phyloP scores from a whole-genome alignment of 805 yeast genomes.

The Kluyveromyces siamensis region DNA sequence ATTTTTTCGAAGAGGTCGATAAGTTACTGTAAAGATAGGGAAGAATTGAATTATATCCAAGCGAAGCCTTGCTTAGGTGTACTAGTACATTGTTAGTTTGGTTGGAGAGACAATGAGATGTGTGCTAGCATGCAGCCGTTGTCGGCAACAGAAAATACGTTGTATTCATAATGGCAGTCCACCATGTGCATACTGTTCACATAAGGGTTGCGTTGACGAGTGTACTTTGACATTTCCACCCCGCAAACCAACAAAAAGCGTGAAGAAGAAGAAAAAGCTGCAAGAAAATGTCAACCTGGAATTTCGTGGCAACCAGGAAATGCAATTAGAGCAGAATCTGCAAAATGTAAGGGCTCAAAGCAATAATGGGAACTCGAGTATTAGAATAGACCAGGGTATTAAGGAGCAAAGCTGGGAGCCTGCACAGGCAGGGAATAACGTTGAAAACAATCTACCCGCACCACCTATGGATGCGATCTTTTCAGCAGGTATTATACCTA shows the following conservation, averaged over 20 bases:
- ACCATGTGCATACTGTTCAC: constrained; percentile 6
- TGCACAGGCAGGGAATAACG: background rate
- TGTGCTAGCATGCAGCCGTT: constrained; percentile 6
- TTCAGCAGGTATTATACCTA: constrained; percentile 5
- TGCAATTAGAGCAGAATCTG: background rate
- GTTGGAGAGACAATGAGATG: background rate
- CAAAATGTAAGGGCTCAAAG: background rate
- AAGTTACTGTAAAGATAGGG: background rate
- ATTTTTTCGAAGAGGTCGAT: no score
- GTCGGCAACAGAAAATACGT: constrained; percentile 8
- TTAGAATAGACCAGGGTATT: background rate
- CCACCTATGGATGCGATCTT: constrained; percentile 7
- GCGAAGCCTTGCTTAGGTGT: background rate
- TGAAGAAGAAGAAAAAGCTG: background rate
- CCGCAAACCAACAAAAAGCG: background rate
- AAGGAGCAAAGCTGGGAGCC: background rate
- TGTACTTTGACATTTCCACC: constrained; percentile 6
- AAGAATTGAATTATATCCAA: background rate
- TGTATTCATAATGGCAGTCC: constrained; percentile 7
- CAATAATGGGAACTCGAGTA: background rate
- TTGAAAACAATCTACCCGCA: background rate
- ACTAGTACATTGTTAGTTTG: background rate
- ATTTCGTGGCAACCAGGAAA: background rate
- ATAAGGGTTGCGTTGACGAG: constrained; percentile 5
- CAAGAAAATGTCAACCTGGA: background rate